phyloP scores from a whole-genome alignment of 176 grass and related monocot species.

The Phoenix roebelenii region DNA sequence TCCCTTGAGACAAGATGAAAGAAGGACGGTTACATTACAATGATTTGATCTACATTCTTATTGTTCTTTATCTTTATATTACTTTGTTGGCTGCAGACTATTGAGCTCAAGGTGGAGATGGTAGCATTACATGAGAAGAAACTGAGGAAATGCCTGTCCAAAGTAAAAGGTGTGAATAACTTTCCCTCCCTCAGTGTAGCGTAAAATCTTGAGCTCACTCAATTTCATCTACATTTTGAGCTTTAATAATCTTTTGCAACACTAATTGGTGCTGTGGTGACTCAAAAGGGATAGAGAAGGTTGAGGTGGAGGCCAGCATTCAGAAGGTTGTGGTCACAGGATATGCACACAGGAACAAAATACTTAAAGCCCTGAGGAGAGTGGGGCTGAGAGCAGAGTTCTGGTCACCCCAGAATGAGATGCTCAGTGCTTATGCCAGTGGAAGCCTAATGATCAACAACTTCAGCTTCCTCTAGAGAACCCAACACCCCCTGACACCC shows the following conservation, averaged over 20 bases:
- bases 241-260: too few relatives aligned
- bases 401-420: constrained; percentile 88
- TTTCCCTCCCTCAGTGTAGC: neutral
- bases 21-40: too few relatives aligned
- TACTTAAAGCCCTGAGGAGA: constrained; percentile 87
- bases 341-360: constrained; percentile 85
- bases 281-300: constrained; percentile 76
- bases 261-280: too few relatives aligned
- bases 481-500: neutral
- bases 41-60: too few relatives aligned
- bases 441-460: constrained; percentile 60
- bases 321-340: constrained; percentile 91
- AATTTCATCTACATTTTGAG: neutral
- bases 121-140: constrained; percentile 94
- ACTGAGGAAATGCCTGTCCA: constrained; percentile 90
- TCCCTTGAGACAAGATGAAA: too few relatives aligned
- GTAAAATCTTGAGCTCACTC: neutral
- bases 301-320: constrained; percentile 83
- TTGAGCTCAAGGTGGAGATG: constrained; percentile 98
- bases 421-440: constrained; percentile 75
- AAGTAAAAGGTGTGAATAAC: constrained; percentile 84
- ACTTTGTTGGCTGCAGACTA: constrained; percentile 38
- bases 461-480: constrained; percentile 67
- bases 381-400: constrained; percentile 80
- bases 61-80: too few relatives aligned